Evolutionary conservation across 441 rosid genomes (phyloP).

Genomic region (Kokia cookei): DNA sequence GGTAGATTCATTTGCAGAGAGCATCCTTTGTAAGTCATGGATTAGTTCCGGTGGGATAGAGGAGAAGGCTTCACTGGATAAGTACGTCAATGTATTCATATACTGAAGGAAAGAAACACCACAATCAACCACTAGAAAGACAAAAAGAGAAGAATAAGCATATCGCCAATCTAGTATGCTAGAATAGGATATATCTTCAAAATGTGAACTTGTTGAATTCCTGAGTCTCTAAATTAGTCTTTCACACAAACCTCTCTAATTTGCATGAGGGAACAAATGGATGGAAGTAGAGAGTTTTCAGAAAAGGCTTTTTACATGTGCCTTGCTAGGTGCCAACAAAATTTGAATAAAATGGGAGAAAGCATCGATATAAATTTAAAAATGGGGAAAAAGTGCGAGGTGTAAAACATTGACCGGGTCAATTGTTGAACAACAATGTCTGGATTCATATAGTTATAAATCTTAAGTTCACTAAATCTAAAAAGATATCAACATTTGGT

Average conservation of each 20-base stretch:
- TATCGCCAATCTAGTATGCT: neutral
- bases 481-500: too few relatives aligned
- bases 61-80: constrained; percentile 81
- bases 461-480: neutral
- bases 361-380: neutral
- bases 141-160: neutral
- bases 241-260: neutral
- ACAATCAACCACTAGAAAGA: constrained; percentile 10
- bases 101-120: constrained; percentile 52
- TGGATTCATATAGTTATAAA: neutral
- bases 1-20: constrained; percentile 67
- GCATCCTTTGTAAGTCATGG: constrained; percentile 86
- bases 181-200: neutral
- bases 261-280: neutral
- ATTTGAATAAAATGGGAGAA: neutral
- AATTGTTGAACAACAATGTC: neutral
- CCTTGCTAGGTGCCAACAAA: neutral
- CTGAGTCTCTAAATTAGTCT: neutral
- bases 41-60: constrained; percentile 70
- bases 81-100: constrained; percentile 82
- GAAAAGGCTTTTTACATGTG: neutral
- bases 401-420: neutral
- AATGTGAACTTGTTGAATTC: neutral
- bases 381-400: neutral
- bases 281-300: neutral